These are phyloP conservation scores for Syncephalastrum racemosum DNA, from an alignment of 371 early-diverging fungal genomes.

Conservation along the genomic window DNA sequence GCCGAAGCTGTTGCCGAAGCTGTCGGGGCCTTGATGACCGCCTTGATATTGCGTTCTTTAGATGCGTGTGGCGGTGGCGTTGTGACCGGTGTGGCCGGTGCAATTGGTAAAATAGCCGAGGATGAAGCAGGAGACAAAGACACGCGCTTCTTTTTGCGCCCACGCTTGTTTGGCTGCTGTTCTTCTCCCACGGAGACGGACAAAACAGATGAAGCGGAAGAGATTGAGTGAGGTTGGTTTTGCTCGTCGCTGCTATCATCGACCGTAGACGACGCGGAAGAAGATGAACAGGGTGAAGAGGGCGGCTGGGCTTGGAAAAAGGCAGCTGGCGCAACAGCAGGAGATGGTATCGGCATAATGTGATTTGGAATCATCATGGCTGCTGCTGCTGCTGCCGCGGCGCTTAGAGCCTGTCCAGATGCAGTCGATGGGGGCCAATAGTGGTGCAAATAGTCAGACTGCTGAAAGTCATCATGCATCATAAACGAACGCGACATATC, in stretches of 20 bases:
- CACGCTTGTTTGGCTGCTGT: slow-evolving; percentile 23
- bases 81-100: slow-evolving; percentile 6
- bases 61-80: not conserved
- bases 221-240: slow-evolving; percentile 10
- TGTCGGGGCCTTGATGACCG: not conserved
- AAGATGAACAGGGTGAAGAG: slow-evolving; percentile 7
- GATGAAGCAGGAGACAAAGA: not conserved
- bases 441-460: too few species aligned
- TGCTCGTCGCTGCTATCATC: slow-evolving; percentile 2
- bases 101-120: slow-evolving; percentile 2
- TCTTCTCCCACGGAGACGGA: slow-evolving; percentile 21
- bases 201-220: slow-evolving; percentile 8
- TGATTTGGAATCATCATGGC: too few species aligned
- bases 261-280: slow-evolving; percentile 4
- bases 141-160: slow-evolving; percentile 25
- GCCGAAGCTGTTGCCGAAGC: slow-evolving; percentile 7
- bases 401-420: not conserved
- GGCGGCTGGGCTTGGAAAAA: slow-evolving; percentile 1
- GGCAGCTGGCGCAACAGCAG: not conserved
- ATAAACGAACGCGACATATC: too few species aligned
- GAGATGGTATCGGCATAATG: too few species aligned
- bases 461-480: too few species aligned
- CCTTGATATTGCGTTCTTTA: slow-evolving; percentile 1
- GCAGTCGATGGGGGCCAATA: not conserved
- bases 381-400: slow-evolving; percentile 1